A percentile compares a stretch with the other conserved stretches of the same genome.
Evolutionary conservation across 495 filamentous ascomycete species (phyloP).

Genomic region (Lophiotrema nucula): DNA sequence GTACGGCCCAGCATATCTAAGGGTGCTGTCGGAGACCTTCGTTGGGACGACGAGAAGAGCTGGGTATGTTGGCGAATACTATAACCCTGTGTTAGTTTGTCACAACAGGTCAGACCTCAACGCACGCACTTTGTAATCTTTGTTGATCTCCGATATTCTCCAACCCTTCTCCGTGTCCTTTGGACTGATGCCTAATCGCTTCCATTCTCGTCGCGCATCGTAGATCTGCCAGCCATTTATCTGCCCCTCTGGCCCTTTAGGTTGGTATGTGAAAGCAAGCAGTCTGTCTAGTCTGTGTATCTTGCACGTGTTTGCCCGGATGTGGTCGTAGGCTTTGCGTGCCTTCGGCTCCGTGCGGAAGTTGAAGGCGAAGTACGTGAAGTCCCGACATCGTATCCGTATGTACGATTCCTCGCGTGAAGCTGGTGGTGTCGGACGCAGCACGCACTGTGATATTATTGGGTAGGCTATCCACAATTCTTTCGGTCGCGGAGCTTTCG

Average conservation of each 20-base stretch:
- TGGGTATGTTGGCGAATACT: conserved; percentile 97
- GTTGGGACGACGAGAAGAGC: conserved; percentile 78
- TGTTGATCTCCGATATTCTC: conserved; percentile 89
- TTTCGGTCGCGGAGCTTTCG: conserved; percentile 40
- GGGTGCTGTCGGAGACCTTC: conserved; percentile 88
- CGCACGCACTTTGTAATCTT: conserved; percentile 64
- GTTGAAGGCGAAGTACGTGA: conserved; percentile 88
- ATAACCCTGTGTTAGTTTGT: conserved; percentile 32
- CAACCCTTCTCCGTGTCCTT: conserved; percentile 74
- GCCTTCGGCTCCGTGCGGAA: conserved; percentile 72
- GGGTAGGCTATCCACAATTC: conserved; percentile 94
- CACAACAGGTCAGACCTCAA: neutral
- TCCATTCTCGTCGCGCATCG: conserved; percentile 76
- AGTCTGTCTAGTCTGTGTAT: conserved; percentile 83
- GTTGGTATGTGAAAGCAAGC: conserved; percentile 82
- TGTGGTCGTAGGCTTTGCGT: conserved; percentile 84
- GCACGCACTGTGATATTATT: conserved; percentile 58
- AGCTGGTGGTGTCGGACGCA: conserved; percentile 60
- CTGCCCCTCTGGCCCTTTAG: conserved; percentile 68
- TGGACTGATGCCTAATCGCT: conserved; percentile 74
- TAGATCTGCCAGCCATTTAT: conserved; percentile 88
- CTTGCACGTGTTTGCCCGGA: conserved; percentile 77
- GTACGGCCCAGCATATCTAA: conserved; percentile 90
- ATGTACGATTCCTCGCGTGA: conserved; percentile 78
- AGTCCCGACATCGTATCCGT: conserved; percentile 86